These are phyloP conservation scores for Aspergillus candidus DNA, from an alignment of 2,329 filamentous ascomycete genomes.

Conservation along the genomic window DNA sequence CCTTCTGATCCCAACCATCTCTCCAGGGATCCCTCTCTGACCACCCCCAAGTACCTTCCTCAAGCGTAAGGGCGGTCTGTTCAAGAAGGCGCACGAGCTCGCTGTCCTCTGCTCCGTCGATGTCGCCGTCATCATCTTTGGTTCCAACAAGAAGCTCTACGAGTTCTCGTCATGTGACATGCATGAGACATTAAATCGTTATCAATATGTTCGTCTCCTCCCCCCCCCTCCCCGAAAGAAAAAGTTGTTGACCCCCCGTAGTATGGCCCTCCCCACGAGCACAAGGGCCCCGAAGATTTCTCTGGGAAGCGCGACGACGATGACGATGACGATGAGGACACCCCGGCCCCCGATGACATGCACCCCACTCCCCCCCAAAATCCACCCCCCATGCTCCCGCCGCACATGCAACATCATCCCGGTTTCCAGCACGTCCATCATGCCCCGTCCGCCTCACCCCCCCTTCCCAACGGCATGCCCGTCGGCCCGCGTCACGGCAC, in stretches of 20 bases:
- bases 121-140: constrained; percentile 97
- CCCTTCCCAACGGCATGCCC: constrained; percentile 69
- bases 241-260: constrained; percentile 35
- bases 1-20: too few species aligned
- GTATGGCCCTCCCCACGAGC: constrained; percentile 90
- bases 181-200: constrained; percentile 78
- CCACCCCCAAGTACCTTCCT: constrained; percentile 74
- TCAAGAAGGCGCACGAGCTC: constrained; percentile 99
- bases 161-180: constrained; percentile 95
- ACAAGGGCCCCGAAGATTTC: constrained; percentile 92
- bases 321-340: constrained; percentile 74
- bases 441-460: constrained; percentile 81
- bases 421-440: constrained; percentile 77
- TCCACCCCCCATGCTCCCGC: constrained; percentile 58
- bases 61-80: constrained; percentile 96
- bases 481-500: constrained; percentile 71
- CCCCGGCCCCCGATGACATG: constrained; percentile 63
- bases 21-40: neutral
- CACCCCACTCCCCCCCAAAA: constrained; percentile 44
- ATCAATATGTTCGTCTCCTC: constrained; percentile 71
- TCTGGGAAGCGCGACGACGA: constrained; percentile 68
- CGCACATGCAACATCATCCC: constrained; percentile 61
- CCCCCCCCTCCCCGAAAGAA: neutral
- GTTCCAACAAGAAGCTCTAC: constrained; percentile 97
- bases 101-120: constrained; percentile 97